Conservation (phyloP, 768 basidiomycete genomes). For the Amanita pallidorosea region DNA sequence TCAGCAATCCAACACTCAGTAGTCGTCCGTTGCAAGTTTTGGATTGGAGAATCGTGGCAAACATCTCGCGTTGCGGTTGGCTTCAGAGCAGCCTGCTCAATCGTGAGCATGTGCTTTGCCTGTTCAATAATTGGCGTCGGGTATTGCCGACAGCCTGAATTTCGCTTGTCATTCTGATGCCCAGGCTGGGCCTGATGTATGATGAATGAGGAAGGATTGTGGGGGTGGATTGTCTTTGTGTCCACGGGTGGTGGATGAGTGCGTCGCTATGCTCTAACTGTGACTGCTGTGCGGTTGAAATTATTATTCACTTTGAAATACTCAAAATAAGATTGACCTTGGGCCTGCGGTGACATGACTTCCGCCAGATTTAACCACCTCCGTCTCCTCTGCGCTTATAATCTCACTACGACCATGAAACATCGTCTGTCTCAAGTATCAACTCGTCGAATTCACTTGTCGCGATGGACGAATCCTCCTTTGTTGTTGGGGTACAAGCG, state of each 20-base stretch:
- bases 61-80: constrained; percentile 60
- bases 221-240: constrained; percentile 17
- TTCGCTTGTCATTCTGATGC: constrained; percentile 8
- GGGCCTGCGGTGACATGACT: neutral
- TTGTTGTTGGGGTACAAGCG: constrained; percentile 20
- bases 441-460: constrained; percentile 40
- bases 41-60: constrained; percentile 52
- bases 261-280: constrained; percentile 12
- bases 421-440: constrained; percentile 39
- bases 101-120: constrained; percentile 18
- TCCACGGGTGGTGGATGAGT: neutral
- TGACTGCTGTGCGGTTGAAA: neutral
- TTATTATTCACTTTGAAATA: neutral
- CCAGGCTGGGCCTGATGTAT: too few relatives aligned
- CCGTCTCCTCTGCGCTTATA: constrained; percentile 21
- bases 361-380: neutral
- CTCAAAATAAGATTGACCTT: neutral
- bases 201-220: constrained; percentile 5
- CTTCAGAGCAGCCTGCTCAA: constrained; percentile 50
- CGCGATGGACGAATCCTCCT: constrained; percentile 37
- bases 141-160: constrained; percentile 11
- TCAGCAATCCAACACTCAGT: constrained; percentile 48
- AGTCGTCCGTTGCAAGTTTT: constrained; percentile 24
- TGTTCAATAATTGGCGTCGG: constrained; percentile 10
- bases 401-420: constrained; percentile 54